Percentiles rank a stretch among this genome's conserved stretches.
Conservation (phyloP, 495 filamentous ascomycete genomes). For the Pseudoneurospora amorphoporcata region DNA sequence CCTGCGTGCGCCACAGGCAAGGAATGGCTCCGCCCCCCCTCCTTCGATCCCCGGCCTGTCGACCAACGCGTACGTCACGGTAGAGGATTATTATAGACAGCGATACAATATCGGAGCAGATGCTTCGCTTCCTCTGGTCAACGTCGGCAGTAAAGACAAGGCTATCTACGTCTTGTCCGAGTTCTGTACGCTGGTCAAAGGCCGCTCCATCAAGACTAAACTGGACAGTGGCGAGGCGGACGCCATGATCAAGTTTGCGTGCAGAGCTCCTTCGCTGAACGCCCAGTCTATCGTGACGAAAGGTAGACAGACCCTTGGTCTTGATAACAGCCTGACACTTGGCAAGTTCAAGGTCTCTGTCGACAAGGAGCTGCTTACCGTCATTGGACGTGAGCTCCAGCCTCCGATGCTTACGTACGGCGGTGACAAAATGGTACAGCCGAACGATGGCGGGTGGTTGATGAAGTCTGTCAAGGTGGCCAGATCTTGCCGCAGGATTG, state of each 20-base stretch:
- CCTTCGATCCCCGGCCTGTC: constrained; percentile 2
- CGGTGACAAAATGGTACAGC: constrained; percentile 2
- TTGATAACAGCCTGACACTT: constrained; percentile 28
- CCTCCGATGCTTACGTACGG: constrained; percentile 45
- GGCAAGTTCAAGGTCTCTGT: constrained; percentile 47
- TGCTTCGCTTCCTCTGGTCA: constrained; percentile 52
- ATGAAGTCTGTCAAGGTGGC: constrained; percentile 24
- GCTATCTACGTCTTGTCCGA: constrained; percentile 62
- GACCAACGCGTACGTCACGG: constrained; percentile 15
- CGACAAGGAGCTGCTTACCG: constrained; percentile 47
- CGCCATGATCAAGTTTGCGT: constrained; percentile 60
- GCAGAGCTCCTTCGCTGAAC: constrained; percentile 53
- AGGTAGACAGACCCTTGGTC: constrained; percentile 33
- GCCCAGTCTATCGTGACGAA: constrained; percentile 50
- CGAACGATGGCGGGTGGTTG: constrained; percentile 28
- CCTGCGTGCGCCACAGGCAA: constrained; percentile 3
- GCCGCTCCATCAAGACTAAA: constrained; percentile 51
- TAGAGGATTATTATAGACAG: constrained; percentile 22
- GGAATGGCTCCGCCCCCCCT: background rate
- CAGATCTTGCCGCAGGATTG: constrained; percentile 19
- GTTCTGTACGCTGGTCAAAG: constrained; percentile 50
- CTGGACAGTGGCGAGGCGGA: constrained; percentile 46
- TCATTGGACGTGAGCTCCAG: constrained; percentile 50
- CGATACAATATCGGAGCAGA: constrained; percentile 15
- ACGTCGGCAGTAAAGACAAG: constrained; percentile 48